Base-by-base conservation (phyloP, 441 rosid genomes). In the Gossypium laxum region DNA sequence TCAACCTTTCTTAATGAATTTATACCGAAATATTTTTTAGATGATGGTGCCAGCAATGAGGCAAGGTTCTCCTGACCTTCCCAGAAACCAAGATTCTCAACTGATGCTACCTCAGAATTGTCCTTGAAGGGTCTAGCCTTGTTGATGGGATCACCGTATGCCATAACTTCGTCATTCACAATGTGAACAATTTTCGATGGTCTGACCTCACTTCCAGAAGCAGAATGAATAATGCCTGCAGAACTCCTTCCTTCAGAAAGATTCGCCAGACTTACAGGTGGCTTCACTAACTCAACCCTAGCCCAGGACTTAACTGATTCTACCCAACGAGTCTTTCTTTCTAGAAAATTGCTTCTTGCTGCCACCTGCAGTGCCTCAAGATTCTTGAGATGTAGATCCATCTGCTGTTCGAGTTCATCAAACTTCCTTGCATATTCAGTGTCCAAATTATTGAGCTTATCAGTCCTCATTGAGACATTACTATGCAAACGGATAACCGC, bases 221-320 rank as follows among this genome's bases (percentile, higher is more conserved):
- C 43, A 30, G 28, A 38, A 17, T 56, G 54, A 22, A 43, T 32
- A 73, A 66, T 8, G 52, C 72, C 48, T 12, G 45, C 32, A 19
- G 43, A 45, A 65, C 32, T 69, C 22, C 30, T 65, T 30, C 21
- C 41, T 17, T 15, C 62, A 50, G 67, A 69, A 64, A 41, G 66
- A 38, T 62, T 72, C 10, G 70, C 24, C 54, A 75, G 77, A 34
- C 63, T 71, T 10, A 58, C 59, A 60, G 52, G 68, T 41, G 63
- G 73, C 71, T 71, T 77, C 60, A 74, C 30, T 30, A 83, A 69
- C 75, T 77, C 86, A 15, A 26, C 78, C 61, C 69, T 75, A 71
- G 76, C 83, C 93, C 91, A 87, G 48, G 83, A 76, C 74, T 76
- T 72, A 67, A 87, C 69, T 73, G 81, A 82, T 62, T 85, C 78